A percentile compares a stretch with the other conserved stretches of the same genome.
These are phyloP conservation scores for Talaromyces sp. DNA, from an alignment of 2,329 filamentous ascomycete genomes.

Conservation along the genomic window DNA sequence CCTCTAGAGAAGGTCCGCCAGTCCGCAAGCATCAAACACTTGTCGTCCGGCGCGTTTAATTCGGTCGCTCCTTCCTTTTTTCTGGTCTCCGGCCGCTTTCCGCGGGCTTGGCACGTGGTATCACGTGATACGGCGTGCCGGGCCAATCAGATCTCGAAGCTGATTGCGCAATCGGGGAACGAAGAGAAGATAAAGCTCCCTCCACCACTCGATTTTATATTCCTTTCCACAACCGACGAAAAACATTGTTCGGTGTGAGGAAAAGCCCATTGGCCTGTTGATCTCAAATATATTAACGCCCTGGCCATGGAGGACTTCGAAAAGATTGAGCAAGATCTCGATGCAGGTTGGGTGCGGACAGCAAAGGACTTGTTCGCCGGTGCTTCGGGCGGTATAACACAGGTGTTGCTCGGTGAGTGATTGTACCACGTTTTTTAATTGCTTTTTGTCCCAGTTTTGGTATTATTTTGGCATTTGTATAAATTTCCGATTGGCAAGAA, in stretches of 20 bases:
- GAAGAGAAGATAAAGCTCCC: constrained; percentile 15
- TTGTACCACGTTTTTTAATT: neutral
- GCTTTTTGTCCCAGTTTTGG: neutral
- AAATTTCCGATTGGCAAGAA: neutral
- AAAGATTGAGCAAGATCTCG: constrained; percentile 33
- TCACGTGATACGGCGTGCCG: constrained; percentile 33
- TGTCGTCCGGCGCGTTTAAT: neutral
- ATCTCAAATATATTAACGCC: neutral
- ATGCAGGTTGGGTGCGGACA: constrained; percentile 53
- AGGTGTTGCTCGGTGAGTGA: constrained; percentile 84
- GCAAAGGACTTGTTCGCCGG: constrained; percentile 89
- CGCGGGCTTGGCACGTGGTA: constrained; percentile 17
- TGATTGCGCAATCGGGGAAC: constrained; percentile 18
- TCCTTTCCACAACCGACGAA: constrained; percentile 2
- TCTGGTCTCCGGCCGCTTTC: constrained; percentile 16
- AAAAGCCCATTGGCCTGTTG: neutral
- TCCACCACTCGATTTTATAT: neutral
- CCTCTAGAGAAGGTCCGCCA: neutral
- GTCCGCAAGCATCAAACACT: neutral
- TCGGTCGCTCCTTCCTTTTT: neutral
- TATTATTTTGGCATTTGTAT: neutral
- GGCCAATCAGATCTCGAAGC: constrained; percentile 30
- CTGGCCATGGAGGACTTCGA: constrained; percentile 32
- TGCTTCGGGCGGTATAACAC: constrained; percentile 85
- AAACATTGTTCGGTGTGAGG: neutral